Base-by-base conservation (phyloP, 2,329 filamentous ascomycete genomes). In the Ceratocystis alfenasii region DNA sequence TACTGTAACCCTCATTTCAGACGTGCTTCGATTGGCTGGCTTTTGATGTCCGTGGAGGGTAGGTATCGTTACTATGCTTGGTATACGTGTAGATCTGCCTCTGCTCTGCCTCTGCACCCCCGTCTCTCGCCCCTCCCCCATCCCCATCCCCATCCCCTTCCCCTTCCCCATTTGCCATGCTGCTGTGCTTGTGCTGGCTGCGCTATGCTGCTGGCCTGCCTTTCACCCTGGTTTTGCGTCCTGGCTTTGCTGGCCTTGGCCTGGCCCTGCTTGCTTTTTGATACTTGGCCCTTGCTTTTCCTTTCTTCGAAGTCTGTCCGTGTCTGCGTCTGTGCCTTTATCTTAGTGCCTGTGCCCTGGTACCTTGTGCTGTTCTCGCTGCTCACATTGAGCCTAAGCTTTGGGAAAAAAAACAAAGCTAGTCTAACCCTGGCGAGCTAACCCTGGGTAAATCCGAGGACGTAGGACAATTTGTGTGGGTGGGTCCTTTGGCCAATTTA, bases 331-430 rank as follows among this genome's bases (percentile, higher is more conserved):
- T 33, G 53, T 59, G 53, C 28, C 25, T 33, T 3, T 36, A 30
- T 59, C 53, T 36, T 59, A 20, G 53, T 33, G 53, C 53, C 53
- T 59, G 53, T 59, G 53, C 53, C 25, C 17, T 59, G 28, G 53
- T 36, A 59, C 48, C 48, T 59, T 59, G 25, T 33, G 25, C 8
- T 28, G 30, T 28, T 57, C 53, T 57, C 22, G 53, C 25, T 30
- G 53, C 30, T 25, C 6, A 36, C 8, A 30, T 59, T 20, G n/a
- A n/a, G 53, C 53, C 53, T 30, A 59, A 59, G 53, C 53, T 59
- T 33, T 33, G 28, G 25, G 6, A 7, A 17, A 5, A 5, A 25
- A 2, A 7, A 25, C 28, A 25, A 15, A 30, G 33, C 28, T n/a
- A 30, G 1, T 1, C 1, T 36, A 59, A 59, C 28, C 53, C 53